Base-by-base conservation (phyloP, 805 yeast genomes). In the Osmozyma mogii region DNA sequence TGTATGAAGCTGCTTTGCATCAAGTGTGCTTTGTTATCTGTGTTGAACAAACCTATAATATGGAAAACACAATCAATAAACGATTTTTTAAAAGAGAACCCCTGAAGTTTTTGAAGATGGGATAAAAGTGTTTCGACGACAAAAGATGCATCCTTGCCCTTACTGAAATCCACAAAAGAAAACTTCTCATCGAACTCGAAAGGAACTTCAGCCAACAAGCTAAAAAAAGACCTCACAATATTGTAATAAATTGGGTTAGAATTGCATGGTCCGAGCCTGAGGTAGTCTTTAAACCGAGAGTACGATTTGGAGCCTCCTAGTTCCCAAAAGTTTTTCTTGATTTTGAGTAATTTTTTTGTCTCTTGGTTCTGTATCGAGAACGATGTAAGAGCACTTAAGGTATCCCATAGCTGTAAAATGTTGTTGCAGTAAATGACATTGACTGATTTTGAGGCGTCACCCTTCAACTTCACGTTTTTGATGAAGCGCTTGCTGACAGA, bases 321-420 rank as follows among this genome's bases (percentile, higher is more conserved):
- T 3, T 62, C 52, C 78, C 84, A 78, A 27, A 79, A 59, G 17
- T 60, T 68, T 11, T 65, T 58, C 37, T 72, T 69, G 24, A 62
- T 52, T n/a, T 50, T 47, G 10, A 40, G 17, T 3, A 36, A n/a
- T n/a, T 30, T 28, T 15, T 38, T 36, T 2, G 44, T 34, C 13
- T 28, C 32, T n/a, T 16, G 8, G 4, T 38, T 31, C 28, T 43
- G 36, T 3, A 17, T 15, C 7, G 51, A 24, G 26, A 49, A 52
- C 10, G 37, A 36, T 1, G 71, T 62, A 16, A 78, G 40, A 0
- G 56, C 41, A 3, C 60, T 51, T 20, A 79, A 43, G 0, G 75
- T 56, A 9, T 66, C 63, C 40, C 80, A 41, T 9, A 78, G 64
- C 9, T 70, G 67, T 1, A 74, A 44, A 1, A 75, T 54, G 1